Conservation (phyloP, 257 asterid species). For the Perilla frutescens region DNA sequence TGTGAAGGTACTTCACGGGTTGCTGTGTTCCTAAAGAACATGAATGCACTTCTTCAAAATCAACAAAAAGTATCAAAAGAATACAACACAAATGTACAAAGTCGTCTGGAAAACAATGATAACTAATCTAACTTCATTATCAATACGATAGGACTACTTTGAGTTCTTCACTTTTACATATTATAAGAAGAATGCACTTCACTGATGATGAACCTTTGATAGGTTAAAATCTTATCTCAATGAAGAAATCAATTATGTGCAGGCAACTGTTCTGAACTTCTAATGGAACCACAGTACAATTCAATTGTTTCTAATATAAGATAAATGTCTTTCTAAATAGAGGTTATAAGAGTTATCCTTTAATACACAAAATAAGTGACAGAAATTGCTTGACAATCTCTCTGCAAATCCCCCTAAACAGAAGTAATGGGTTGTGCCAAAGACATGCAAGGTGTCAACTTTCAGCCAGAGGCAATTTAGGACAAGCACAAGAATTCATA, state of each 20-base stretch:
- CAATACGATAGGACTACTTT: background rate
- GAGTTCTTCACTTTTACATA: slow-evolving; percentile 12
- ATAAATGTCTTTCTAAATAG: background rate
- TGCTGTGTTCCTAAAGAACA: slow-evolving; percentile 56
- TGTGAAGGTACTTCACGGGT: slow-evolving; percentile 56
- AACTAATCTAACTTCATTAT: slow-evolving; percentile 8
- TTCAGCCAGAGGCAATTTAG: slow-evolving; percentile 10
- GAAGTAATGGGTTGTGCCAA: slow-evolving; percentile 12
- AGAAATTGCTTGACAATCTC: slow-evolving; percentile 12
- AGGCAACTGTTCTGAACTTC: slow-evolving; percentile 5
- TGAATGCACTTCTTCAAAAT: slow-evolving; percentile 23
- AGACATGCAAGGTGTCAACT: slow-evolving; percentile 11
- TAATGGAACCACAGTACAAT: slow-evolving; percentile 9
- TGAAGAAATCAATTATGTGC: slow-evolving; percentile 14
- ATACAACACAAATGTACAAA: background rate
- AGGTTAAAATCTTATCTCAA: slow-evolving; percentile 25
- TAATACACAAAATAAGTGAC: background rate
- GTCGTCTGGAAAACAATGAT: background rate
- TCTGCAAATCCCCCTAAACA: background rate
- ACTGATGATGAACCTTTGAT: slow-evolving; percentile 18
- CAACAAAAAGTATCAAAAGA: slow-evolving; percentile 30
- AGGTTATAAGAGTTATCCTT: slow-evolving; percentile 2
- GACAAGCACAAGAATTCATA: background rate
- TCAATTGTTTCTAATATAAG: background rate
- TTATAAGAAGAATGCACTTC: slow-evolving; percentile 16